These are phyloP conservation scores for Debaryomyces udenii DNA, from an alignment of 1,139 yeast genomes.

Conservation along the genomic window DNA sequence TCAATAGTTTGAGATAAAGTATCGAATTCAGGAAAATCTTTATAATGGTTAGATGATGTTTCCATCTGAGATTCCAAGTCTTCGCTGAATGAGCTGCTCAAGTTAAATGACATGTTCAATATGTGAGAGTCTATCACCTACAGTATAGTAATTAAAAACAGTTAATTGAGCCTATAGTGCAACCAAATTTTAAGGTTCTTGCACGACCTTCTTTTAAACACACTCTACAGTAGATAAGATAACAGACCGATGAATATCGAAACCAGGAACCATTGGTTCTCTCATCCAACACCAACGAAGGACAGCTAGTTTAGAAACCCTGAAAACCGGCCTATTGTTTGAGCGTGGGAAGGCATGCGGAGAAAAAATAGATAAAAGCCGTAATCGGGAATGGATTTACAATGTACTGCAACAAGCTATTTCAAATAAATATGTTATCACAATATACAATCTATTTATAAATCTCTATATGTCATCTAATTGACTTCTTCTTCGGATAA, in stretches of 20 bases:
- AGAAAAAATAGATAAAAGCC: too few species aligned
- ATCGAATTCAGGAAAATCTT: slow-evolving; percentile 50
- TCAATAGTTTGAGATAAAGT: slow-evolving; percentile 36
- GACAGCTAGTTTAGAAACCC: too few species aligned
- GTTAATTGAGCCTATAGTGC: neutral
- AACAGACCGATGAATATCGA: too few species aligned
- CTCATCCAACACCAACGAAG: too few species aligned
- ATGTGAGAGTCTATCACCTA: neutral
- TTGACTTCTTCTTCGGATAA: slow-evolving; percentile 64
- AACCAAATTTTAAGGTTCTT: neutral
- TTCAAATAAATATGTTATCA: neutral
- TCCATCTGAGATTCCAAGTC: slow-evolving; percentile 32
- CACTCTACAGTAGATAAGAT: too few species aligned
- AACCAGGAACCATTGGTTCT: too few species aligned
- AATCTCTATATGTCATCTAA: slow-evolving; percentile 5
- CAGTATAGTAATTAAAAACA: neutral
- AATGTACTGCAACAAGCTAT: neutral
- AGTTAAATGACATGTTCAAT: slow-evolving; percentile 38
- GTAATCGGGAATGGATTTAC: neutral
- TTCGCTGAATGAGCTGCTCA: slow-evolving; percentile 21
- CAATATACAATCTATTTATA: slow-evolving; percentile 4
- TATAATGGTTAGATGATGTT: slow-evolving; percentile 21
- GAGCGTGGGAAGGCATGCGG: too few species aligned
- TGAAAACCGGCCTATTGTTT: too few species aligned
- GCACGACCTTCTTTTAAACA: neutral